Evolutionary conservation across 805 yeast species (phyloP).

Genomic region (Cyberlindnera veronae): DNA sequence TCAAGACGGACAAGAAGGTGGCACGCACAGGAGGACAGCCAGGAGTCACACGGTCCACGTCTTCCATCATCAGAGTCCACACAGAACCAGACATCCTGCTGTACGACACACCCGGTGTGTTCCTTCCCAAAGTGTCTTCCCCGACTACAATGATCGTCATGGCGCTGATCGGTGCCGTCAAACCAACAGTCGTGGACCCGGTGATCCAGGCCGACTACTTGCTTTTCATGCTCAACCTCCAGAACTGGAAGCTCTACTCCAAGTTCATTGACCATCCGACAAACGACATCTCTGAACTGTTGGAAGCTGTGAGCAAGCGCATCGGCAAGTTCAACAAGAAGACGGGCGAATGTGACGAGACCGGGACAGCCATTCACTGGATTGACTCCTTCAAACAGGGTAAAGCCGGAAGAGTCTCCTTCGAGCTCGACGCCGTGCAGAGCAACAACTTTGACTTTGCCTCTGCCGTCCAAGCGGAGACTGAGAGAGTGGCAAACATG

Average conservation of each 20-base stretch:
- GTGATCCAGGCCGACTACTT: slow-evolving; percentile 83
- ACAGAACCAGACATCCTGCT: slow-evolving; percentile 61
- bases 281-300: slow-evolving; percentile 59
- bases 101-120: slow-evolving; percentile 92
- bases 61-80: slow-evolving; percentile 66
- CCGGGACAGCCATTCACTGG: slow-evolving; percentile 63
- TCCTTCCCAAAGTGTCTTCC: slow-evolving; percentile 67
- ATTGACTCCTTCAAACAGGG: slow-evolving; percentile 61
- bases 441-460: slow-evolving; percentile 18
- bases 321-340: slow-evolving; percentile 28
- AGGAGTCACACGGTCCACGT: slow-evolving; percentile 81
- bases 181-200: slow-evolving; percentile 70
- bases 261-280: slow-evolving; percentile 60
- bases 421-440: slow-evolving; percentile 22
- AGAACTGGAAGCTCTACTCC: slow-evolving; percentile 31
- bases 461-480: slow-evolving; percentile 13
- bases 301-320: slow-evolving; percentile 45
- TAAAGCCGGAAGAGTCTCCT: slow-evolving; percentile 28
- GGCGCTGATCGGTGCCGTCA: slow-evolving; percentile 72
- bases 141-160: slow-evolving; percentile 71
- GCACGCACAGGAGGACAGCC: slow-evolving; percentile 86
- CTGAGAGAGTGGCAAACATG: slow-evolving; percentile 20
- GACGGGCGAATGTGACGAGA: slow-evolving; percentile 44
- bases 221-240: slow-evolving; percentile 67
- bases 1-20: slow-evolving; percentile 49